Evolutionary conservation across 164 flowering plant species (phyloP).

Genomic region (Amborella trichopoda): DNA sequence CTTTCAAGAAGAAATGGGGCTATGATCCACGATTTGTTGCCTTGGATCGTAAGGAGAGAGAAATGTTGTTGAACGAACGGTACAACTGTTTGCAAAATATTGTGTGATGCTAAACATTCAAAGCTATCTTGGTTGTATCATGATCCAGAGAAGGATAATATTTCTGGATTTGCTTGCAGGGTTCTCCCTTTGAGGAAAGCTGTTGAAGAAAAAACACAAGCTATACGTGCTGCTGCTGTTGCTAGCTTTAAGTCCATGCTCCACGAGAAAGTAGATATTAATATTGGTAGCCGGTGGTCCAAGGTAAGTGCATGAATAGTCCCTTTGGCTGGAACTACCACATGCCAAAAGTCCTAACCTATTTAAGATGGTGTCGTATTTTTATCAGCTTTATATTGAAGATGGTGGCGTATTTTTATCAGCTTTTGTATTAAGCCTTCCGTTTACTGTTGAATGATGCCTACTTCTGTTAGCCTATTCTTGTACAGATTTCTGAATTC

Average conservation of each 20-base stretch:
- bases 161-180: conserved; percentile 26
- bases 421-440: no score
- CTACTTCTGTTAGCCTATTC: no score
- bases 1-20: conserved; percentile 81
- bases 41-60: conserved; percentile 88
- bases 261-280: conserved; percentile 56
- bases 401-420: no score
- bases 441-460: no score
- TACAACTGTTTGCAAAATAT: conserved; percentile 18
- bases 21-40: conserved; percentile 77
- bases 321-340: no score
- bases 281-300: conserved; percentile 73
- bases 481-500: no score
- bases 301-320: no score
- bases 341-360: no score
- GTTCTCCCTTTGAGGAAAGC: conserved; percentile 65
- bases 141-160: not conserved
- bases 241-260: conserved; percentile 85
- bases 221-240: conserved; percentile 53
- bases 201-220: conserved; percentile 69
- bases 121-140: not conserved
- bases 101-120: no score
- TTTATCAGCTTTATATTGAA: no score
- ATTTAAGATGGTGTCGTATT: no score
- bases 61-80: conserved; percentile 77